Percentiles rank a stretch among this genome's conserved stretches.
phyloP scores from a whole-genome alignment of 495 filamentous ascomycete species.

The Lepraria neglecta region DNA sequence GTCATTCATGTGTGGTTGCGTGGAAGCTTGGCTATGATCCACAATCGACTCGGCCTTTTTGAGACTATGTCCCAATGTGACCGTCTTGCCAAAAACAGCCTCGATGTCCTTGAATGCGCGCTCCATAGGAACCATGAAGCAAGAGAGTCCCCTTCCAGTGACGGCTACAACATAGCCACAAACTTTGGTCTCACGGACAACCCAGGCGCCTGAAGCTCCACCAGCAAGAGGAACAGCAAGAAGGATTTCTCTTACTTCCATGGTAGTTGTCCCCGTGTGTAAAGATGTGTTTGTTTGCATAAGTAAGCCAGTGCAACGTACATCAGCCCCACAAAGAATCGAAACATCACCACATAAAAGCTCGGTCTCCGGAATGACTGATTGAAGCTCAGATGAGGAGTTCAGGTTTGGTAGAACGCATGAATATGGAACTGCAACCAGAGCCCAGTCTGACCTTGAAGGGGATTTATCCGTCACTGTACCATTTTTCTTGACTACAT shows the following conservation, averaged over 20 bases:
- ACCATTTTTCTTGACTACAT: neutral
- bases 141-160: neutral
- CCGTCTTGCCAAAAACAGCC: neutral
- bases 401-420: neutral
- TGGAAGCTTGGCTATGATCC: too few species aligned
- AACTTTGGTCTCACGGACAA: neutral
- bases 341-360: neutral
- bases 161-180: constrained; percentile 7
- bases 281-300: neutral
- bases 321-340: neutral
- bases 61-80: neutral
- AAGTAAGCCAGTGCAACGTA: neutral
- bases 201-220: constrained; percentile 9
- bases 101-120: constrained; percentile 2
- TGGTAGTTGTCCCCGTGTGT: neutral
- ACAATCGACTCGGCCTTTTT: neutral
- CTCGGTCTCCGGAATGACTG: neutral
- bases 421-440: neutral
- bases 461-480: too few species aligned
- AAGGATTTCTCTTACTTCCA: constrained; percentile 4
- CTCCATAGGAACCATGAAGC: constrained; percentile 12
- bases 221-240: neutral
- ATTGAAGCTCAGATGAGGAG: neutral
- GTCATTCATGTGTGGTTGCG: too few species aligned
- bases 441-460: constrained; percentile 5